Percentiles rank a stretch among this genome's conserved stretches.
Conservation (phyloP, 139 green algal genomes). For the Picochlorum costavermella region DNA sequence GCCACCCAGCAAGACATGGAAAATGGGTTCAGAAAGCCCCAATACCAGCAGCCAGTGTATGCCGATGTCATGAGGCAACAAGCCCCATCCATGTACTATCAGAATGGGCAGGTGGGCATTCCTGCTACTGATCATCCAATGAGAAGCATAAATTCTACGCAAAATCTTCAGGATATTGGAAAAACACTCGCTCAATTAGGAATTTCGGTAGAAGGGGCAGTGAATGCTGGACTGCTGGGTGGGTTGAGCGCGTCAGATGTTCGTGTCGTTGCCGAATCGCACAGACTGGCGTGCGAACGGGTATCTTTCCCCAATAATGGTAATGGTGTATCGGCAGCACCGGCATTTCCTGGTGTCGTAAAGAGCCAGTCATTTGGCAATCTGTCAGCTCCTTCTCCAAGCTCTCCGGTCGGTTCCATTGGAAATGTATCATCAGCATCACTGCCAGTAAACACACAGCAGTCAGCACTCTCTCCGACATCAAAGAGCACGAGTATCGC, state of each 20-base stretch:
- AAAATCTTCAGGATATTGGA: constrained; percentile 39
- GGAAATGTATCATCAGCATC: neutral
- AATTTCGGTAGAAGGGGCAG: constrained; percentile 38
- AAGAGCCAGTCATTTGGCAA: neutral
- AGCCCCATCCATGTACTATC: neutral
- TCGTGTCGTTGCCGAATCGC: constrained; percentile 28
- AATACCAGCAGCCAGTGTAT: neutral
- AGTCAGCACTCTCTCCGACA: neutral
- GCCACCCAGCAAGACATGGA: neutral
- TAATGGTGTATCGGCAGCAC: neutral
- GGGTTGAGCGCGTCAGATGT: constrained; percentile 37
- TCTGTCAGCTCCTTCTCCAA: neutral
- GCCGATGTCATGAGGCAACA: neutral
- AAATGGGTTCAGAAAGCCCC: neutral
- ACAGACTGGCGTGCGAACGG: constrained; percentile 24
- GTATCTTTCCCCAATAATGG: neutral
- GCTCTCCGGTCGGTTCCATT: constrained; percentile 1
- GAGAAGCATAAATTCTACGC: constrained; percentile 14
- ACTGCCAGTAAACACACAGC: neutral
- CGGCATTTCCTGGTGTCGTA: neutral
- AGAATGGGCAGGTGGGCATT: constrained; percentile 3
- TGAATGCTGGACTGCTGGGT: constrained; percentile 43
- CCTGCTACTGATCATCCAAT: neutral
- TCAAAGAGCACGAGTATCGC: neutral
- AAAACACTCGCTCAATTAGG: constrained; percentile 29